These are phyloP conservation scores for Endogone sp. DNA, from an alignment of 192 early-diverging fungal species.

Conservation along the genomic window DNA sequence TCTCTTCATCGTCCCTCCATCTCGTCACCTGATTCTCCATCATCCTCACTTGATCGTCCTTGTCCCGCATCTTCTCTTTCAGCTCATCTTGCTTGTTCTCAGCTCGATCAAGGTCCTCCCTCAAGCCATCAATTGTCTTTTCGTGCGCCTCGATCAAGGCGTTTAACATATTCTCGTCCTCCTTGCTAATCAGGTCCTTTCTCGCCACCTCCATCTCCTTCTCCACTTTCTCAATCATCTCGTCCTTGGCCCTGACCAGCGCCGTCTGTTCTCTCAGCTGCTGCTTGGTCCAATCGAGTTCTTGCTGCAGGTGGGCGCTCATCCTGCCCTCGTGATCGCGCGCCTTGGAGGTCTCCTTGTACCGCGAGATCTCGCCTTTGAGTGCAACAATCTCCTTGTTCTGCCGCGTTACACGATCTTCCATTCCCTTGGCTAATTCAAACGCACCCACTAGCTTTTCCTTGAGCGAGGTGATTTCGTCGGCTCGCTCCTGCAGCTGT, in stretches of 20 bases:
- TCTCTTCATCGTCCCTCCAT: not conserved
- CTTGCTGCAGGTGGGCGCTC: not conserved
- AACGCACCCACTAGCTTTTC: not conserved
- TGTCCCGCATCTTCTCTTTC: not conserved
- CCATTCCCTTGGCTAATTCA: not conserved
- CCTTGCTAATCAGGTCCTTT: not conserved
- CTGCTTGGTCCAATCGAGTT: not conserved
- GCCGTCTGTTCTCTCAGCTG: not conserved
- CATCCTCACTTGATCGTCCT: not conserved
- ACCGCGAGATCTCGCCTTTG: not conserved
- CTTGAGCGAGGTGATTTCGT: not conserved
- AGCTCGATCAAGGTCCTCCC: not conserved
- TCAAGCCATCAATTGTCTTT: not conserved
- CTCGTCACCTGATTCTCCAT: too few species aligned
- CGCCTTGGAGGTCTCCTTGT: not conserved
- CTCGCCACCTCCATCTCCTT: not conserved
- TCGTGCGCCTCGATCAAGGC: not conserved
- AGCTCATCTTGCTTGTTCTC: not conserved
- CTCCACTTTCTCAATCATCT: not conserved
- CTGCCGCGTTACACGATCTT: not conserved
- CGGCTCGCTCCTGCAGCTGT: too few species aligned
- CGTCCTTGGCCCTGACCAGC: not conserved
- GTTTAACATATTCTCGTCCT: not conserved
- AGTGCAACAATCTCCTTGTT: not conserved
- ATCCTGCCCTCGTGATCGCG: not conserved